phyloP scores from a whole-genome alignment of 208 protist genomes.

The Crithidia brevicula region DNA sequence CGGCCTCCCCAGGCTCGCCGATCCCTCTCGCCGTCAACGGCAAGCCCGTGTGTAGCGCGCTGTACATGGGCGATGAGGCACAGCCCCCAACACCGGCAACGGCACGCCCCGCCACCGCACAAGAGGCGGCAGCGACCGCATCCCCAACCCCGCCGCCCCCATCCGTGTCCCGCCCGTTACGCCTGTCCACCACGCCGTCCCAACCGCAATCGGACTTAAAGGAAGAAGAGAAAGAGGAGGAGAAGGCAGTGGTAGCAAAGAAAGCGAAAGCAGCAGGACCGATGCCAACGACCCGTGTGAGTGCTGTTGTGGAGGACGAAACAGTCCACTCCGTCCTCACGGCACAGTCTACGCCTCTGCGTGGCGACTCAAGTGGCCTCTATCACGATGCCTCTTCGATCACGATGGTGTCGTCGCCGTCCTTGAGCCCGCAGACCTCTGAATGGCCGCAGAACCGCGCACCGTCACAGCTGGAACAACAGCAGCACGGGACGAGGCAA shows the following conservation, averaged over 20 bases:
- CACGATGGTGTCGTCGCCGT: slow-evolving; percentile 22
- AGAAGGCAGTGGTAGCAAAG: not conserved
- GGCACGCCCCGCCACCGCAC: not conserved
- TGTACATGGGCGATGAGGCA: slow-evolving; percentile 7
- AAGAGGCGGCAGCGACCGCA: not conserved
- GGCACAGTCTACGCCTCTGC: slow-evolving; percentile 10
- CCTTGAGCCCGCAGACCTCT: slow-evolving; percentile 11
- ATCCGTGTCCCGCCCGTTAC: slow-evolving; percentile 42
- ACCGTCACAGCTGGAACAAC: not conserved
- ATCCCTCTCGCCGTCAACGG: not conserved
- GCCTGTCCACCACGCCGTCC: slow-evolving; percentile 38
- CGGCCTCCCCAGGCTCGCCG: not conserved
- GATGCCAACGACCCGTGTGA: too few species aligned
- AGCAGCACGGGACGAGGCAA: too few species aligned
- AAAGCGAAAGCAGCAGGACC: too few species aligned
- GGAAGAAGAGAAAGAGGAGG: slow-evolving; percentile 6
- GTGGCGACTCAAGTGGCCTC: not conserved
- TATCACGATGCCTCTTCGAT: slow-evolving; percentile 7
- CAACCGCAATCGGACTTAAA: slow-evolving; percentile 21
- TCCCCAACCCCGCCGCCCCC: slow-evolving; percentile 23
- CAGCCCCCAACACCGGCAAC: slow-evolving; percentile 1
- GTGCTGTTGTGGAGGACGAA: not conserved
- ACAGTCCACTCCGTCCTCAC: not conserved
- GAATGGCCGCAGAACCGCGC: not conserved
- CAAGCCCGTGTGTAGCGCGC: slow-evolving; percentile 7